Conservation (phyloP, 169 alveolate genomes). For the Plasmodium falciparum region DNA sequence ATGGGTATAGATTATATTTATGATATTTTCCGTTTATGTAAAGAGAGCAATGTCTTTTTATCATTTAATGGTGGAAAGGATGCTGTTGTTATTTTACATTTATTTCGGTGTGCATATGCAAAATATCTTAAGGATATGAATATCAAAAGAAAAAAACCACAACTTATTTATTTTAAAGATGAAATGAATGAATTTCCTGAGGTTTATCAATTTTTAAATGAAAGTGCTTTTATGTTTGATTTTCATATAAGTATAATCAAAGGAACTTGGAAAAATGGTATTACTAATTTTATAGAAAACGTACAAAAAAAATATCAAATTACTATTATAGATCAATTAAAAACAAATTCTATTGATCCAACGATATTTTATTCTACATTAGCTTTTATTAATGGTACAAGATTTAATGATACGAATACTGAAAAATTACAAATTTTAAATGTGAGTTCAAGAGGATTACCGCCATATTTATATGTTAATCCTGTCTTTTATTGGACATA, state of each 20-base stretch:
- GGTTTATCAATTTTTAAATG: conserved; percentile 64
- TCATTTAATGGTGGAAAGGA: conserved; percentile 89
- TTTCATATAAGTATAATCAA: conserved; percentile 50
- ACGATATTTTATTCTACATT: conserved; percentile 18
- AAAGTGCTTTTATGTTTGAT: conserved; percentile 69
- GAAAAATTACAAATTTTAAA: conserved; percentile 64
- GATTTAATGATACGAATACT: conserved; percentile 50
- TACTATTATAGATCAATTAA: conserved; percentile 17
- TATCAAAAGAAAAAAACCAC: conserved; percentile 52
- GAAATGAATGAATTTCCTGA: conserved; percentile 68
- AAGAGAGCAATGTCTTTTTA: conserved; percentile 79
- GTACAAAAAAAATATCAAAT: conserved; percentile 15
- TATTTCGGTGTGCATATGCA: conserved; percentile 81
- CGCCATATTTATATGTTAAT: conserved; percentile 77
- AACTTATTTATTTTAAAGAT: conserved; percentile 60
- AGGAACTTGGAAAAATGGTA: conserved; percentile 66
- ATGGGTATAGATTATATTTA: conserved; percentile 51
- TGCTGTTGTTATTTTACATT: conserved; percentile 83
- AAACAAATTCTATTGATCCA: conserved; percentile 3
- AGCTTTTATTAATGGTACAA: conserved; percentile 70
- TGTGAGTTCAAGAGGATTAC: conserved; percentile 71
- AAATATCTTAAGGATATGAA: conserved; percentile 31
- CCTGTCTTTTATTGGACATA: conserved; percentile 84
- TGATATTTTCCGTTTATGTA: conserved; percentile 74
- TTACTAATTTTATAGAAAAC: conserved; percentile 41